Evolutionary conservation across 176 grass and related monocot species (phyloP), one percentile per base, ranked within the genome.

Genomic region (Ananas comosus): DNA sequence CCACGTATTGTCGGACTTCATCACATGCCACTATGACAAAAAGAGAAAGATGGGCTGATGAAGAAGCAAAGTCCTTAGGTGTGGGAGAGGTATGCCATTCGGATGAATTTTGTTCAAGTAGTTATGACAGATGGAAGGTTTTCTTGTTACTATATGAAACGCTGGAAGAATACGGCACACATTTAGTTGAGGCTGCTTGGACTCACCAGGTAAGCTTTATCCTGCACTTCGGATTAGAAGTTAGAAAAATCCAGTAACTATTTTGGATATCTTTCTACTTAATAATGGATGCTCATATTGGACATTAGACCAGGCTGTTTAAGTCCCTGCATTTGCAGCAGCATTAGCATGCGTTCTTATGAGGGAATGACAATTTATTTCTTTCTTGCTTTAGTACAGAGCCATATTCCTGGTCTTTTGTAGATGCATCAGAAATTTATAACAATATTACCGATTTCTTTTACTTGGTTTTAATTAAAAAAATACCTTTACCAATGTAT

Each of bases 101-200:
- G 64, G 87, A 49, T 42, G 73, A 85, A 64, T 59, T 67, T 23
- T 87, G 76, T 76, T 80, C 82, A 70, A 80, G 50, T 80, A 83
- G 85, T 83, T 73, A 74, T 61, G 88, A 80, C 51, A 76, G 79
- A 64, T 96, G 92, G 92, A 91, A 75, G 70, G 79, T 91, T 80
- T 96, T 96, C 63, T 25, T 89, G 49, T 83, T 96, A 82, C 83
- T 96, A 2, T 91, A 96, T 67, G 92, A 96, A 72, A 96, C 91
- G 86, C 88, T 96, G 47, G 88, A 96, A 81, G 92, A 96, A 78
- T 96, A 91, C 2, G 86, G 92, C 8, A 96, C 92, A 72, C 88
- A 96, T 83, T 87, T 96, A 79, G 83, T 96, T 54, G 92, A 96
- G 82, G 86, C 88, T 68, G 92, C 88, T 71, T 96, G 92, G 92